Evolutionary conservation across 805 yeast genomes (phyloP), one percentile per base, ranked within the genome.

Genomic region (Teunomyces tritomae): DNA sequence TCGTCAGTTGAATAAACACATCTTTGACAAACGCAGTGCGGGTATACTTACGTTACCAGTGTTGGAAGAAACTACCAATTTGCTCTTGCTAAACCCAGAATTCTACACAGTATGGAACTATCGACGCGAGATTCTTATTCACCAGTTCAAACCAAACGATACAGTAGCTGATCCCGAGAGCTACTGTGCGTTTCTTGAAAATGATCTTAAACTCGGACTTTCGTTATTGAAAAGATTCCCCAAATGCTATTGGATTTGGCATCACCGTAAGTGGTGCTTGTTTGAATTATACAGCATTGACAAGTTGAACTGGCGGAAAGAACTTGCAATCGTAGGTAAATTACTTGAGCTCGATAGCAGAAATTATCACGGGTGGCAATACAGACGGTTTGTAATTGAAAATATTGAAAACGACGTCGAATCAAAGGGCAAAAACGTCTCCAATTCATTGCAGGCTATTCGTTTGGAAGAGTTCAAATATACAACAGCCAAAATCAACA

Each of bases 181-280:
- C 62, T 14, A 58, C 52, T 37, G 59, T 55, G 35, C 55, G 59
- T 3, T 59, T 67, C 68, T 85, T 37, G 71, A 72, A 1, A 63
- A 69, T 3, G 99, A 92, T 54, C 70, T 94, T 39, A 53, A 65
- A 20, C 82, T 88, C 59, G 74, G 83, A 1, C 72, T 84, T 69
- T 65, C 62, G 0, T 79, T 82, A 53, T 66, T 94, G 56, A 79
- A 78, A 46, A 66, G 74, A 47, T 84, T 68, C 54, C 98, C 99
- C 1, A 94, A 94, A 63, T 89, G 91, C 35, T 94, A 94, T 61
- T 94, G 98, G 97, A 84, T 94, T 9, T 94, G 98, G 97, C 87
- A 84, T 56, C 97, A 94, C 62, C 74, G 99, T 32, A 68, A 79
- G 8, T 94, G 99, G 98, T 78, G 87, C 39, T 65, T 92, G 34